A percentile compares a stretch with the other conserved stretches of the same genome.
These are phyloP conservation scores for Daldinia vernicosa DNA, from an alignment of 495 filamentous ascomycete genomes.

Conservation along the genomic window DNA sequence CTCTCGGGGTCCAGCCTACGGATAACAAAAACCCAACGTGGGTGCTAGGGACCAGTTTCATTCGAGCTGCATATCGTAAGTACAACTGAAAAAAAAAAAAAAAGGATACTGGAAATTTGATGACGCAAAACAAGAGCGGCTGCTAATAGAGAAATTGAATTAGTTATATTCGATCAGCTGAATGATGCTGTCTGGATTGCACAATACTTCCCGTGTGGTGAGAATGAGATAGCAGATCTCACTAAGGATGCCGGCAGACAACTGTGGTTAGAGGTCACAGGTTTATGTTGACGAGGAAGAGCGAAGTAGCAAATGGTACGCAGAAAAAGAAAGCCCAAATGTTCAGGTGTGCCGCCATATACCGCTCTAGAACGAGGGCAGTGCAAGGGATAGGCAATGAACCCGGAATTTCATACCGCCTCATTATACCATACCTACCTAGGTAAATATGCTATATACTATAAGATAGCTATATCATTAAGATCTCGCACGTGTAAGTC, in stretches of 20 bases:
- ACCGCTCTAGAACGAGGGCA: background rate
- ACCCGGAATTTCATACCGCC: background rate
- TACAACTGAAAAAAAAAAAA: slow-evolving; percentile 9
- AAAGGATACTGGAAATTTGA: background rate
- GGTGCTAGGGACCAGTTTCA: slow-evolving; percentile 56
- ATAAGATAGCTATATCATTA: background rate
- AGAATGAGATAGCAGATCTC: slow-evolving; percentile 39
- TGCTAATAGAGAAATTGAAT: slow-evolving; percentile 11
- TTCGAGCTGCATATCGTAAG: slow-evolving; percentile 55
- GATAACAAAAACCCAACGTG: slow-evolving; percentile 46
- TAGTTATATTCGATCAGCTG: slow-evolving; percentile 58
- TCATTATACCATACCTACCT: background rate
- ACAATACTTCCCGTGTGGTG: slow-evolving; percentile 55
- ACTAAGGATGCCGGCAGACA: slow-evolving; percentile 42
- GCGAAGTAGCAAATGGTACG: background rate
- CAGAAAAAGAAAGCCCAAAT: too few relatives aligned
- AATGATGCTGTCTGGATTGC: slow-evolving; percentile 57
- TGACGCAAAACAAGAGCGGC: background rate
- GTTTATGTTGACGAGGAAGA: slow-evolving; percentile 32
- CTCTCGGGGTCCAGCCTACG: slow-evolving; percentile 53
- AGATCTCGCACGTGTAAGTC: background rate
- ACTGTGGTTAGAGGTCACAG: slow-evolving; percentile 43
- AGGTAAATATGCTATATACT: background rate
- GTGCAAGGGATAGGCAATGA: background rate
- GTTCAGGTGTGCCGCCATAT: background rate